phyloP scores from a whole-genome alignment of 2,329 filamentous ascomycete genomes.

The Scytalidium lignicola region DNA sequence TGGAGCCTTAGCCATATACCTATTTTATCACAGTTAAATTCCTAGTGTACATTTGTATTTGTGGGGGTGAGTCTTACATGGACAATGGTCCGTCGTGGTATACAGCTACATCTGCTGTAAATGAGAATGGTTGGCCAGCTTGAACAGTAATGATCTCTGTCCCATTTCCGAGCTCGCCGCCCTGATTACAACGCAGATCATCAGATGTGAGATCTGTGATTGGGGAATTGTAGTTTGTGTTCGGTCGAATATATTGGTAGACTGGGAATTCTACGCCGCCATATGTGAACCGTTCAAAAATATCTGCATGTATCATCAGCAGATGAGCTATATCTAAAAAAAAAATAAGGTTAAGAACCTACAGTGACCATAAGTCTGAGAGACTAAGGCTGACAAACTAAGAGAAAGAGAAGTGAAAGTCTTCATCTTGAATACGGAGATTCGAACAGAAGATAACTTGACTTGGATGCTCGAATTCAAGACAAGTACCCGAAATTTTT shows the following conservation, averaged over 20 bases:
- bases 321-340: background rate
- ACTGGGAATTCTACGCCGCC: constrained; percentile 19
- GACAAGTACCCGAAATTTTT: background rate
- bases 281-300: background rate
- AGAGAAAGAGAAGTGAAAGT: constrained; percentile 3
- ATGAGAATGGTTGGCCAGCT: constrained; percentile 37
- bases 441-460: constrained; percentile 5
- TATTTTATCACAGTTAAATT: background rate
- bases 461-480: constrained; percentile 3
- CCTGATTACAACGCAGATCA: constrained; percentile 40
- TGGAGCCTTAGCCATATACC: constrained; percentile 32
- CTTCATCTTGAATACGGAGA: constrained; percentile 13
- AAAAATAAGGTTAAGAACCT: background rate
- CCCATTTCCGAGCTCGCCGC: constrained; percentile 19
- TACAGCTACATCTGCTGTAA: constrained; percentile 38
- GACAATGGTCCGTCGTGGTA: constrained; percentile 31
- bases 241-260: constrained; percentile 46
- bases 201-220: constrained; percentile 43
- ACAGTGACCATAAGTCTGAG: constrained; percentile 19
- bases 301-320: background rate
- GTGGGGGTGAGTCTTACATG: constrained; percentile 12
- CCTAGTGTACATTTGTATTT: no score
- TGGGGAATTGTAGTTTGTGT: constrained; percentile 42
- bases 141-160: constrained; percentile 24
- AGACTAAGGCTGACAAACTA: constrained; percentile 11